A percentile compares a stretch with the other conserved stretches of the same genome.
These are phyloP conservation scores for Boletus subcaerulescens DNA, from an alignment of 768 basidiomycete genomes.

Conservation along the genomic window DNA sequence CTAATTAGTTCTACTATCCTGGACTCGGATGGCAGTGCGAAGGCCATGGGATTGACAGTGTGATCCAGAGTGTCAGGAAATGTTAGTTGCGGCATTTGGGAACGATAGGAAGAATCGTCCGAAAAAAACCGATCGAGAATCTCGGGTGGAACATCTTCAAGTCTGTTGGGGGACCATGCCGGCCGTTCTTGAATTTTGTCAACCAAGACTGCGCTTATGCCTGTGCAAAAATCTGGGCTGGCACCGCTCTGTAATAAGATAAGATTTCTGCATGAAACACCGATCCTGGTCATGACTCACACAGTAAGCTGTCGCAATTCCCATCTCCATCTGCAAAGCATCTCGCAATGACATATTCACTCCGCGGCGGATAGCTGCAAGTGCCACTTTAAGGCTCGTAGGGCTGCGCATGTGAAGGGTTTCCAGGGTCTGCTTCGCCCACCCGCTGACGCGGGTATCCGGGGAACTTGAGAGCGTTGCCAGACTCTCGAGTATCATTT, in stretches of 20 bases:
- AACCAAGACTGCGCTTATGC: slow-evolving; percentile 69
- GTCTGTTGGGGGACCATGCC: slow-evolving; percentile 64
- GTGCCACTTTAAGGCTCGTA: slow-evolving; percentile 88
- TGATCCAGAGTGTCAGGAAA: slow-evolving; percentile 36
- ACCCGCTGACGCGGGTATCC: slow-evolving; percentile 51
- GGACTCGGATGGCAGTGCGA: slow-evolving; percentile 74
- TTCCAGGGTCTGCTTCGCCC: slow-evolving; percentile 72
- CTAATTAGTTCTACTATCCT: slow-evolving; percentile 65
- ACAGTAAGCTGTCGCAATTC: slow-evolving; percentile 85
- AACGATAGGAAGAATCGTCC: slow-evolving; percentile 44
- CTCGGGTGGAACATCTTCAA: slow-evolving; percentile 58
- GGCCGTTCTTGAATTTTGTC: slow-evolving; percentile 52
- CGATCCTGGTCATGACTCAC: slow-evolving; percentile 48
- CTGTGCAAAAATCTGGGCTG: slow-evolving; percentile 79
- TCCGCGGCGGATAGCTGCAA: slow-evolving; percentile 75
- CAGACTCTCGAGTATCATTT: slow-evolving; percentile 64
- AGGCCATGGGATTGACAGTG: slow-evolving; percentile 33
- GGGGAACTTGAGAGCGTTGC: slow-evolving; percentile 35
- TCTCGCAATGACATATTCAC: slow-evolving; percentile 57
- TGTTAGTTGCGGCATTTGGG: slow-evolving; percentile 43
- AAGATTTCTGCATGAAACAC: slow-evolving; percentile 13
- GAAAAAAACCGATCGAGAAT: slow-evolving; percentile 70
- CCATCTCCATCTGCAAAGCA: slow-evolving; percentile 80
- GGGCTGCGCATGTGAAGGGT: slow-evolving; percentile 74
- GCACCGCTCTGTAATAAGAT: slow-evolving; percentile 55